Evolutionary conservation across 768 basidiomycete species (phyloP).

Genomic region (Leucocoprinus birnbaumii): DNA sequence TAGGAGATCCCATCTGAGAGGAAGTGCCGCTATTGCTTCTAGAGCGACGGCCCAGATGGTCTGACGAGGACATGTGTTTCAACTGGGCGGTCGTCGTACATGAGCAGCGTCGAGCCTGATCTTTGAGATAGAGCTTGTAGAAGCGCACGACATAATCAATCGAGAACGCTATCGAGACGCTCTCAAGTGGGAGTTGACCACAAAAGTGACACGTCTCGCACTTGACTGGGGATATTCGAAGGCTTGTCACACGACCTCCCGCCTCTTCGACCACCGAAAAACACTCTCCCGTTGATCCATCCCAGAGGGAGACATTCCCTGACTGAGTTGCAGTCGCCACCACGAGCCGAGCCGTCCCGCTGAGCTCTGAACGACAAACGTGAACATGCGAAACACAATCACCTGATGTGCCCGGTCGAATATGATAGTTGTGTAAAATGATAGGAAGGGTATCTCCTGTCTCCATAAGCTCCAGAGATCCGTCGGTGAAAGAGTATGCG

Average conservation of each 20-base stretch:
- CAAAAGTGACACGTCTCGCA: conserved; percentile 67
- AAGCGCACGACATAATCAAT: conserved; percentile 62
- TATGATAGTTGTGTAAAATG: conserved; percentile 40
- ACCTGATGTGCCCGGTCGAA: conserved; percentile 56
- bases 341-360: conserved; percentile 48
- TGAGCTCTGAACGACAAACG: conserved; percentile 50
- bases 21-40: conserved; percentile 56
- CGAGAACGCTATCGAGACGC: conserved; percentile 64
- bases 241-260: conserved; percentile 51
- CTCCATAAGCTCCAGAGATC: conserved; percentile 61
- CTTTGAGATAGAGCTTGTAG: conserved; percentile 59
- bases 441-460: conserved; percentile 40
- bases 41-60: conserved; percentile 51
- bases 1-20: conserved; percentile 44
- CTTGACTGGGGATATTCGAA: conserved; percentile 58
- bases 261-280: conserved; percentile 60
- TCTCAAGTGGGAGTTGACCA: conserved; percentile 62
- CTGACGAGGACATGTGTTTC: conserved; percentile 41
- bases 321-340: conserved; percentile 61
- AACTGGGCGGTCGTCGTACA: conserved; percentile 56
- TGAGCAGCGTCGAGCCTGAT: conserved; percentile 61
- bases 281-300: conserved; percentile 60
- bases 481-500: conserved; percentile 64
- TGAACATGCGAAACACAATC: conserved; percentile 55
- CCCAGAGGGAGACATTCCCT: conserved; percentile 77